Evolutionary conservation across 1,139 yeast species (phyloP), one percentile per base, ranked within the genome.

Genomic region (Sugiyamaella castrensis): DNA sequence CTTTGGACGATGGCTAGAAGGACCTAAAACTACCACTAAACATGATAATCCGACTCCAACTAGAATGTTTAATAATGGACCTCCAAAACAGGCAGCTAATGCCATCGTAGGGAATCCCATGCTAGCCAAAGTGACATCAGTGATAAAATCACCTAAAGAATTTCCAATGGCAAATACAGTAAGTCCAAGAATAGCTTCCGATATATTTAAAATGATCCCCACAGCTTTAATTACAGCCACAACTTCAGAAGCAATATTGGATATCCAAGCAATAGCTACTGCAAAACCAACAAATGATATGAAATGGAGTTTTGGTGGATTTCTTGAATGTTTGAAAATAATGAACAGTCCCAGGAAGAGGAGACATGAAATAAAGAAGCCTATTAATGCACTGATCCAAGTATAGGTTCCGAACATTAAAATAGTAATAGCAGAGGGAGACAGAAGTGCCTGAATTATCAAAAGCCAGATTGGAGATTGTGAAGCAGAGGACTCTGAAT

Each of bases 91-190:
- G 0, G 98, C 97, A 11, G 95, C 86, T 37, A 92, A 74, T 0
- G 98, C 97, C 92, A 91, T 87, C 53, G 86, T 76, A 0, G 96
- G 91, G 71, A 82, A 84, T 0, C 97, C 97, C 81, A 87, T 80
- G 54, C 72, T 74, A 0, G 96, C 92, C 46, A 92, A 82, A 0
- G 95, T 86, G 44, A 84, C 72, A 61, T 92, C 89, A 0, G 97
- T 85, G 1, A 91, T 81, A 47, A 91, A 73, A 61, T 92, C 98
- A 5, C 97, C 96, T 4, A 88, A 70, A 0, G 96, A 89, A 64
- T 91, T 92, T 7, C 98, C 98, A 57, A 91, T 71, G 0, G 98
- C 97, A 71, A 91, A 89, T 0, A 91, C 77, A 0, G 97, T 89
- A 26, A 88, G 70, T 0, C 97, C 97, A 13, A 87, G 68, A 4